Percentiles rank a stretch among this genome's conserved stretches.
These are phyloP conservation scores for Kurtzmaniella quercitrusa DNA, from an alignment of 1,139 yeast genomes.

Conservation along the genomic window DNA sequence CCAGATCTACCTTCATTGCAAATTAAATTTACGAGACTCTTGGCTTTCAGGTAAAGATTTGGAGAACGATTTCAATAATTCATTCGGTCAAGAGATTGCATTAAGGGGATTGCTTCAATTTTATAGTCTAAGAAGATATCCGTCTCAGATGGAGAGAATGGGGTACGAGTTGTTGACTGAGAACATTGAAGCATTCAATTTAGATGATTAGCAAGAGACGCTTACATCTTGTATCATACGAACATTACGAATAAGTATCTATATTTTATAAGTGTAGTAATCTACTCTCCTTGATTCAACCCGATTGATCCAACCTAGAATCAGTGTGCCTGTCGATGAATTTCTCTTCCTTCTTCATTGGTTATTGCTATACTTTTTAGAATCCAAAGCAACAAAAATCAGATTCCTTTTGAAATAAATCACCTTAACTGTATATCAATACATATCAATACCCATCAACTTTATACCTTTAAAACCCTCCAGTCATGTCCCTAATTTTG, in stretches of 20 bases:
- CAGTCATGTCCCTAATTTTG: conserved; percentile 44
- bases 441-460: no score
- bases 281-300: neutral
- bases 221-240: neutral
- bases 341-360: no score
- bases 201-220: conserved; percentile 8
- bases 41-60: conserved; percentile 89
- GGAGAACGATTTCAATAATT: conserved; percentile 68
- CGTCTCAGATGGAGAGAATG: conserved; percentile 45
- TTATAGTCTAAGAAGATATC: conserved; percentile 63
- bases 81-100: conserved; percentile 85
- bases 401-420: no score
- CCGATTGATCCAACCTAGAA: neutral
- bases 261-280: neutral
- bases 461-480: conserved; percentile 47
- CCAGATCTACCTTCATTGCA: conserved; percentile 73
- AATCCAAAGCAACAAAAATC: no score
- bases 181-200: conserved; percentile 19
- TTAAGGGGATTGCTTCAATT: conserved; percentile 75
- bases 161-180: conserved; percentile 45
- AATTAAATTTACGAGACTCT: conserved; percentile 69
- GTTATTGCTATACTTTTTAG: no score
- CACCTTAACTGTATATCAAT: no score
- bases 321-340: no score
- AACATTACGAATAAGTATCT: neutral